Base-by-base conservation (phyloP, 352 stramenopile species). In the Globisporangium megalacanthum region DNA sequence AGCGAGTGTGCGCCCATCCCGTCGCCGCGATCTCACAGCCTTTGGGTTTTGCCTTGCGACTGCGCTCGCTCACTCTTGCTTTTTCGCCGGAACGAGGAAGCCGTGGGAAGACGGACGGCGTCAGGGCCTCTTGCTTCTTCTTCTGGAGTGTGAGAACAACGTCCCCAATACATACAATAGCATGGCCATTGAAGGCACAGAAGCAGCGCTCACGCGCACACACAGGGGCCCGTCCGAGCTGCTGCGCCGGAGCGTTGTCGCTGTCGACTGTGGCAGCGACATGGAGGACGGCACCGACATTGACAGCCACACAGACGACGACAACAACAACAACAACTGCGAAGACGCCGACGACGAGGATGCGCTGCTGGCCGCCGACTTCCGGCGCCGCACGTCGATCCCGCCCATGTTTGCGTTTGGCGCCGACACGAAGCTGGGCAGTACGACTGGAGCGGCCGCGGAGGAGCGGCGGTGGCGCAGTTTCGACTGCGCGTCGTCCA, bases 371-470 rank as follows among this genome's bases (percentile, higher is more conserved):
- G 62, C 53, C 1, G 56, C 55, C 8, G 67, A 64, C 22, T 42
- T 70, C n/a, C 69, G 75, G 0, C 77, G 79, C 1, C 79, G 79
- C 36, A 86, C 80, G 20, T 88, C 77, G 41, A 86, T 90, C 54
- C 80, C 80, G 36, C 71, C 75, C 52, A 79, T 72, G 7, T 88
- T 87, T 58, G 70, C 71, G 10, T 74, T 69, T 56, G 66, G 62
- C 36, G 56, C 52, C 0, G 56, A 69, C 41, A 60, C 61, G 48
- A 25, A 35, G 33, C 49, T 80, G 68, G 54, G 69, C 62, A 20
- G 68, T 58, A 8, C 25, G 59, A 14, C 54, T 69, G 17, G 17
- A 25, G 45, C 56, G 2, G 31, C 52, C 4, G 41, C 58, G 6
- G 56, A 67, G n/a, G 76, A 82, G 62, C 76, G 78, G 6, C 75